Evolutionary conservation across 2,329 filamentous ascomycete genomes (phyloP).

Genomic region (Sclerotinia subarctica): DNA sequence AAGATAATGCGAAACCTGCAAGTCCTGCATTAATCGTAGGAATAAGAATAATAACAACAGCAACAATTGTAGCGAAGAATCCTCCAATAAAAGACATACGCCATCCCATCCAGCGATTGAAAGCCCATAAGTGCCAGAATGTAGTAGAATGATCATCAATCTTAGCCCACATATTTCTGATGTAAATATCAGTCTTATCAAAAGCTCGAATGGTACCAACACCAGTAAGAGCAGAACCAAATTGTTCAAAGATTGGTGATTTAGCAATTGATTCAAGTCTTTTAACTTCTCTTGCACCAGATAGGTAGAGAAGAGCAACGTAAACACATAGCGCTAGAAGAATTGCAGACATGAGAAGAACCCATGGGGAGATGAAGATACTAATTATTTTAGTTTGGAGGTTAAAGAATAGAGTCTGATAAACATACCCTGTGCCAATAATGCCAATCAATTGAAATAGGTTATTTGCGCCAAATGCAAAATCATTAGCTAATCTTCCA

Average conservation of each 20-base stretch:
- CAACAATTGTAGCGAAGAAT: slow-evolving; percentile 63
- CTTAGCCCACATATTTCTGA: slow-evolving; percentile 64
- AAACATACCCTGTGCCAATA: slow-evolving; percentile 54
- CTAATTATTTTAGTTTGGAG: slow-evolving; percentile 40
- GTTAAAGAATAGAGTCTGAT: slow-evolving; percentile 45
- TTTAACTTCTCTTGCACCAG: slow-evolving; percentile 72
- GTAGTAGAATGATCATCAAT: slow-evolving; percentile 67
- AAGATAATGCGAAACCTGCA: slow-evolving; percentile 72
- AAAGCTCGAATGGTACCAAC: slow-evolving; percentile 75
- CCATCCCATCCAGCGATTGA: slow-evolving; percentile 75
- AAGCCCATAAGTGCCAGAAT: slow-evolving; percentile 66
- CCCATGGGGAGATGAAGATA: slow-evolving; percentile 63
- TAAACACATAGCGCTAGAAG: slow-evolving; percentile 57
- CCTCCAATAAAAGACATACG: slow-evolving; percentile 68
- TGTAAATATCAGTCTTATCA: slow-evolving; percentile 63
- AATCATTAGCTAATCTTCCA: slow-evolving; percentile 59
- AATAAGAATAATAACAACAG: slow-evolving; percentile 60
- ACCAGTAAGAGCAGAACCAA: slow-evolving; percentile 68
- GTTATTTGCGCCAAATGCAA: slow-evolving; percentile 59
- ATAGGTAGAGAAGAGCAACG: slow-evolving; percentile 60
- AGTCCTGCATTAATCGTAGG: slow-evolving; percentile 63
- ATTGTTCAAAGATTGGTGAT: slow-evolving; percentile 77
- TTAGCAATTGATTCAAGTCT: slow-evolving; percentile 74
- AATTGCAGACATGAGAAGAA: slow-evolving; percentile 59
- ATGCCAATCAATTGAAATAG: slow-evolving; percentile 62